Evolutionary conservation across 78 protist species (phyloP), one percentile per base, ranked within the genome.

Genomic region (Anaeramoeba ignava): DNA sequence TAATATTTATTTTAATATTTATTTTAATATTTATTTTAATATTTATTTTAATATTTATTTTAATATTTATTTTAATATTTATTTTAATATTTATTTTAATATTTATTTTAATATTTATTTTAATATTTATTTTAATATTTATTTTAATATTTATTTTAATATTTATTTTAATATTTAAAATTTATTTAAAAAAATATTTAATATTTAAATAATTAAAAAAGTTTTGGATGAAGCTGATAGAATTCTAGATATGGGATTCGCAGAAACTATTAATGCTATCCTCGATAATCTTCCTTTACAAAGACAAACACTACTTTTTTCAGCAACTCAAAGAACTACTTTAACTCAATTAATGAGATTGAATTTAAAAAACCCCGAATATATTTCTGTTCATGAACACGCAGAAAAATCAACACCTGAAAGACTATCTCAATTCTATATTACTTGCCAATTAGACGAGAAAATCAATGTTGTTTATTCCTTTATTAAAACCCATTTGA

Each of bases 161-260:
- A n/a, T n/a, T n/a, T n/a, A n/a, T n/a, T n/a, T n/a, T n/a, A n/a
- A n/a, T n/a, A n/a, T n/a, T n/a, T n/a, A n/a, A n/a, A n/a, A n/a
- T n/a, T n/a, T n/a, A n/a, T n/a, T n/a, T n/a, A n/a, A n/a, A n/a
- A n/a, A n/a, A n/a, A n/a, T n/a, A n/a, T 40, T 78, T 40, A 12
- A 2, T 1, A 0, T 37, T 1, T 40, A 3, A 8, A 0, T 37
- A 1, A n/a, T 1, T 79, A 2, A 42, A 8, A 38, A 39, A 2
- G 94, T 97, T 0, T 84, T 97, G 17, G 99, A 97, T 82, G 99
- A 97, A 84, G 98, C 99, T 0, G 99, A 97, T 83, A 85, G 94
- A 2, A 73, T 95, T 42, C 82, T 97, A 2, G 98, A 96, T 88
- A 38, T 92, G 82, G 99, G 99, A 42, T 97, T 97, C 84, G 37